Base-by-base conservation (phyloP, 2,329 filamentous ascomycete genomes). In the Nigrospora oryzae region DNA sequence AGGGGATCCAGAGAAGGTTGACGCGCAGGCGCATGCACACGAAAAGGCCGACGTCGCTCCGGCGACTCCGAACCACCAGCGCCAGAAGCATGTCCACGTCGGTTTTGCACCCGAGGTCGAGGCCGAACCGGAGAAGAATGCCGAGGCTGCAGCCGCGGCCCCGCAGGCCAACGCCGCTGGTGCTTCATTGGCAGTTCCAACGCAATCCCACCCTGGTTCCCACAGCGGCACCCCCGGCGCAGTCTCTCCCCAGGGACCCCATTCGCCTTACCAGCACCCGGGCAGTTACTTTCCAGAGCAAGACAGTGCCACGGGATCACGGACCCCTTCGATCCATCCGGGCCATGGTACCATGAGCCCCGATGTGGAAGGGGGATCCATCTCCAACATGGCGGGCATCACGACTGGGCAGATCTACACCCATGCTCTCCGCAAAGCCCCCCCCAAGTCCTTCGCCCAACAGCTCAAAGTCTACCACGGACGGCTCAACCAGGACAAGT, bases 381-480 rank as follows among this genome's bases (percentile, higher is more conserved):
- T 63, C 5, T 63, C 64, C 1, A 63, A 61, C 39, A 47, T 68
- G 6, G 57, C 50, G 4, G 50, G 49, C 0, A 59, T 61, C 3
- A 66, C 63, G 1, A 51, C 37, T n/a, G 59, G 64, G 4, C 57
- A 69, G 41, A 59, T 66, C 3, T 95, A 95, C 63, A 95, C 88
- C 0, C 77, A 81, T 45, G 73, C 75, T 38, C 79, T 90, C 37
- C 80, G 83, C 33, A 66, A 79, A 8, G 75, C 75, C 17, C 84
- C 89, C 0, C 73, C 77, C 5, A 80, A 84, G 52, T 81, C 86
- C 0, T 95, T 89, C 53, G 46, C 68, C 1, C 81, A 93, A 57
- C 85, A 87, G 36, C 78, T 97, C 2, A 81, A 72, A 46, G 77
- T 85, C 0, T 95, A 77, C 69, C 84, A 89, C 53, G 90, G 91